Evolutionary conservation across 352 stramenopile species (phyloP).

Genomic region (Blastocystis sp.): DNA sequence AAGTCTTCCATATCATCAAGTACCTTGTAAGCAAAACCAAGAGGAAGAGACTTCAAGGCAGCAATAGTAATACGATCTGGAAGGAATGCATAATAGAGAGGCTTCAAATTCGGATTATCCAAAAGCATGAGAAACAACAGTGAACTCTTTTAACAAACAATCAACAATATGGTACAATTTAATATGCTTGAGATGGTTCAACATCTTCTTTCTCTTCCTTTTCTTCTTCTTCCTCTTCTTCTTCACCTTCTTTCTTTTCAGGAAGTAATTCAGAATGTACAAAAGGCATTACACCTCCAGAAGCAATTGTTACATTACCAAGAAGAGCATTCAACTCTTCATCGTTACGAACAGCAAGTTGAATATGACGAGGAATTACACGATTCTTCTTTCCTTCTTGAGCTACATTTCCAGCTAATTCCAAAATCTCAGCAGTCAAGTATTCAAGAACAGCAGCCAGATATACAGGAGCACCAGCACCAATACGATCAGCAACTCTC

Average conservation of each 20-base stretch:
- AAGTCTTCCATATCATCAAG: constrained; percentile 20
- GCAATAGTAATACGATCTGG: not conserved
- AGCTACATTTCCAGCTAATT: constrained; percentile 65
- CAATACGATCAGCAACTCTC: constrained; percentile 74
- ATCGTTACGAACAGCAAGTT: constrained; percentile 86
- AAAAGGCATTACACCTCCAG: constrained; percentile 74
- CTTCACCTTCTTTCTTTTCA: constrained; percentile 72
- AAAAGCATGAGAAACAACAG: not conserved
- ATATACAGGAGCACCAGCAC: constrained; percentile 75
- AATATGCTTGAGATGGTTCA: constrained; percentile 51
- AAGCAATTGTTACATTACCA: constrained; percentile 84
- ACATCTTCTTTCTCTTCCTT: constrained; percentile 25
- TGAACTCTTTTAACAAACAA: constrained; percentile 9
- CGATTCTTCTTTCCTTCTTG: constrained; percentile 81
- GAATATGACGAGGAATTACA: constrained; percentile 87
- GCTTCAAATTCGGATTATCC: constrained; percentile 17
- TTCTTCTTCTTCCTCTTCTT: constrained; percentile 66
- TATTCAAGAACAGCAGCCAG: constrained; percentile 72
- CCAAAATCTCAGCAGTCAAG: constrained; percentile 67
- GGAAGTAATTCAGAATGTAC: constrained; percentile 83
- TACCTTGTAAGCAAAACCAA: constrained; percentile 19
- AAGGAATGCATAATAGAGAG: constrained; percentile 32
- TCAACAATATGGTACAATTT: not conserved
- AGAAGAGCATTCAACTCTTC: constrained; percentile 90
- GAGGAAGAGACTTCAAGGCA: constrained; percentile 21